Percentiles rank a stretch among this genome's conserved stretches.
Conservation (phyloP, 306 rosid species). For the Chamaecrista fasciculata region DNA sequence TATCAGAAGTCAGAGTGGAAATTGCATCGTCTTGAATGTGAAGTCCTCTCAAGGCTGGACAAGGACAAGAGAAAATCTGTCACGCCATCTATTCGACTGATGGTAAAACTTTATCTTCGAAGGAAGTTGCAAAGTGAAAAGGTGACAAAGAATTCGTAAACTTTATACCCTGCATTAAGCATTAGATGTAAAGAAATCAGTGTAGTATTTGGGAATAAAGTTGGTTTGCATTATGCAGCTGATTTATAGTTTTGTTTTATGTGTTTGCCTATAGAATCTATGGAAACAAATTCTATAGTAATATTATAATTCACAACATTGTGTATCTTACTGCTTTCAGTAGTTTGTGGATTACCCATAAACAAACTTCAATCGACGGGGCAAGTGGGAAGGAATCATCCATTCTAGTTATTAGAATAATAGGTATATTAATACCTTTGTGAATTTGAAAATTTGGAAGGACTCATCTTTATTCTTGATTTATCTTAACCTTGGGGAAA, state of each 20-base stretch:
- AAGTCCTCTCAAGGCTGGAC: slow-evolving; percentile 62
- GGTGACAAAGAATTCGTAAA: slow-evolving; percentile 32
- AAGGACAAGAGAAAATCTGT: slow-evolving; percentile 53
- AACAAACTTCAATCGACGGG: not conserved
- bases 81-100: slow-evolving; percentile 81
- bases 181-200: not conserved
- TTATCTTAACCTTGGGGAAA: slow-evolving; percentile 1
- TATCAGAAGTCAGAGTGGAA: slow-evolving; percentile 80
- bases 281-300: slow-evolving; percentile 2
- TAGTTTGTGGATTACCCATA: not conserved
- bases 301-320: not conserved
- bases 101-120: slow-evolving; percentile 71
- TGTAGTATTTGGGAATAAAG: slow-evolving; percentile 14
- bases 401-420: not conserved
- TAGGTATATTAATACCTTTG: not conserved
- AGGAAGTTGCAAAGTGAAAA: slow-evolving; percentile 73
- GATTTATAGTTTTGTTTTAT: slow-evolving; percentile 7
- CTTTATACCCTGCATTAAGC: not conserved
- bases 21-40: slow-evolving; percentile 90
- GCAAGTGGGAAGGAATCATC: not conserved
- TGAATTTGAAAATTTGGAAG: not conserved
- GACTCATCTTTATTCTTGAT: not conserved
- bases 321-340: not conserved
- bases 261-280: not conserved
- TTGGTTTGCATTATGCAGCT: not conserved